Conservation (phyloP, 345 rosid species). For the Excoecaria agallocha region DNA sequence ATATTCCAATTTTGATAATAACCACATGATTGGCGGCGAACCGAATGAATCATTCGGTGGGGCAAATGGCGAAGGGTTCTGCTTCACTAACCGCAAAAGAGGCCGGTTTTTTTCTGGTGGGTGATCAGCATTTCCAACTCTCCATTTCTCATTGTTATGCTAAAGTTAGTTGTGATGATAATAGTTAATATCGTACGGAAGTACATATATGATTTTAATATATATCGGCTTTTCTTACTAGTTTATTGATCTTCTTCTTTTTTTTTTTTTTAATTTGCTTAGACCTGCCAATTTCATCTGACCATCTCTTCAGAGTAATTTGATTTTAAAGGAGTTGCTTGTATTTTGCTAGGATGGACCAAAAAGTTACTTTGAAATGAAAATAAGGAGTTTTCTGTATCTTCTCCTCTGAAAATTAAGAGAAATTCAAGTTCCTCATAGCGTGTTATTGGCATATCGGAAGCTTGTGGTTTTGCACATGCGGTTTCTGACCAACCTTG, state of each 20-base stretch:
- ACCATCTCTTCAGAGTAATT: background rate
- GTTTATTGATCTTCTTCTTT: background rate
- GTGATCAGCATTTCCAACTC: slow-evolving; percentile 2
- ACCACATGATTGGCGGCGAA: slow-evolving; percentile 34
- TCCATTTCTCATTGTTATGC: background rate
- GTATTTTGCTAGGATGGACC: background rate
- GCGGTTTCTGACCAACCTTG: background rate
- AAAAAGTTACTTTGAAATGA: background rate
- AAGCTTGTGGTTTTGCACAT: background rate
- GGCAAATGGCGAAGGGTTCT: slow-evolving; percentile 26
- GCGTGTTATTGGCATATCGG: background rate
- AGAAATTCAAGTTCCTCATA: background rate
- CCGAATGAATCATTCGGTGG: slow-evolving; percentile 28
- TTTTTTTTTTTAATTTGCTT: too few species aligned
- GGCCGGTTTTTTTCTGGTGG: slow-evolving; percentile 32
- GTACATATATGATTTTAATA: background rate
- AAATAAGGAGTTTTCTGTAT: background rate
- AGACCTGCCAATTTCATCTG: too few species aligned
- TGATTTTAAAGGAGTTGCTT: background rate
- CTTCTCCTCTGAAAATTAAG: background rate
- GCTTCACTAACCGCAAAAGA: slow-evolving; percentile 43
- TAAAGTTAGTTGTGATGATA: background rate
- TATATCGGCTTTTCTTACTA: background rate
- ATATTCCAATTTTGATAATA: slow-evolving; percentile 28
- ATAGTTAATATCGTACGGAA: background rate